These are phyloP conservation scores for Diplodia scrobiculata DNA, from an alignment of 2,329 filamentous ascomycete genomes.

Conservation along the genomic window DNA sequence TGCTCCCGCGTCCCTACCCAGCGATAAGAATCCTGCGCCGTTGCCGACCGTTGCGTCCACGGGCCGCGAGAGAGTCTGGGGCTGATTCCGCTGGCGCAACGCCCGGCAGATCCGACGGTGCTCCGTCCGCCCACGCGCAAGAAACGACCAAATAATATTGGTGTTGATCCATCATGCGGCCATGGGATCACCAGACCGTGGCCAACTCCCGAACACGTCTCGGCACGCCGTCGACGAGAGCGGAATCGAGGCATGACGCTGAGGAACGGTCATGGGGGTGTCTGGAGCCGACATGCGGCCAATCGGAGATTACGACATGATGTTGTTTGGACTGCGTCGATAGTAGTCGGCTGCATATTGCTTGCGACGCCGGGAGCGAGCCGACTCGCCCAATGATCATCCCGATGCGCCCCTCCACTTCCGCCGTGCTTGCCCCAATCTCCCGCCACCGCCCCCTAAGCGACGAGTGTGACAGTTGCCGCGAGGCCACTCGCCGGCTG, in stretches of 20 bases:
- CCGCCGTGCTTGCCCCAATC: too few relatives aligned
- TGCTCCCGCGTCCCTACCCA: neutral
- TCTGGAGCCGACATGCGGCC: too few relatives aligned
- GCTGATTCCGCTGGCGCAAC: neutral
- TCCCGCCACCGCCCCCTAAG: too few relatives aligned
- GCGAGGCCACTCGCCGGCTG: neutral
- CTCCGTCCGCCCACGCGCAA: neutral
- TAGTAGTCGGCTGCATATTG: neutral
- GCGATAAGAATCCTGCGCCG: neutral
- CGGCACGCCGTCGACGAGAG: neutral
- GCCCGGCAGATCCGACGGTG: neutral
- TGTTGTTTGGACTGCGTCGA: too few relatives aligned
- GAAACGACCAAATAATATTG: neutral
- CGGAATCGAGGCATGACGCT: neutral
- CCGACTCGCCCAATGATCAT: constrained; percentile 2
- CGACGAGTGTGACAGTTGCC: neutral
- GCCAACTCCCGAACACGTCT: neutral
- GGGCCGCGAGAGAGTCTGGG: neutral
- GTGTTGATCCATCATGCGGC: constrained; percentile 7
- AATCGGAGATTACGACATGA: constrained; percentile 5
- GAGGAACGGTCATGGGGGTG: too few relatives aligned
- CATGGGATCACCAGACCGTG: neutral
- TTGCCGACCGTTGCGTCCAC: neutral
- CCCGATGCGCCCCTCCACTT: neutral
- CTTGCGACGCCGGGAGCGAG: neutral